Evolutionary conservation across 1,284 basidiomycete species (phyloP), one percentile per base, ranked within the genome.

Genomic region (Fistulinella cinereoalba): DNA sequence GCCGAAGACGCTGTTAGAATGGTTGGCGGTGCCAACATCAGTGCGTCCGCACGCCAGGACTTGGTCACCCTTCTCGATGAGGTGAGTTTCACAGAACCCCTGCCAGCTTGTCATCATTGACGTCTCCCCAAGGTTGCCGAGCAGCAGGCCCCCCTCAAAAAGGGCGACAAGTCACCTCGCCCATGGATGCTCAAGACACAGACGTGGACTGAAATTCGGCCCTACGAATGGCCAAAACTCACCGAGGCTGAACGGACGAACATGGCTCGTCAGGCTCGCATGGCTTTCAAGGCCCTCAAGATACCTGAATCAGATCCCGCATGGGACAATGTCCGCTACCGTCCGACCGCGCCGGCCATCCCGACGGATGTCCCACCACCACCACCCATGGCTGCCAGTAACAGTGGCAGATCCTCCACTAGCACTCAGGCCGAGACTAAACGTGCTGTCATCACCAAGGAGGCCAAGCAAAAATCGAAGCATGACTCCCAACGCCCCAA

Each of bases 141-240:
- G 52, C 70, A 69, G 41, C 48, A 47, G 10, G 56, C 60, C 8
- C 62, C 61, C 3, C 44, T 65, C 7, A 72, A 62, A 53, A 69
- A 63, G 31, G 67, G 68, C 2, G 58, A 69, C 45, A 61, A 58
- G 28, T 57, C 71, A 1, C 62, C 67, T 3, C 69, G 69, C 44
- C 54, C 56, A 0, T 88, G 81, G 74, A 55, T 65, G 22, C 75
- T 88, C 49, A 81, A 79, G 50, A 65, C 71, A 16, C 56, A 64
- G 27, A 65, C 74, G 1, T 88, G 84, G 83, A 70, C 69, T 23
- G 80, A 87, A 54, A 80, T 86, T 18, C 79, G 83, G 6, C 86
- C 86, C 0, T 82, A 73, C 49, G 79, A 81, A 51, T 83, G 75
- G 73, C 67, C 70, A 0, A 68, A 67, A 23, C 69, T 83, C 19